These are phyloP conservation scores for Phyllosticta capitalensis DNA, from an alignment of 2,329 filamentous ascomycete genomes.

Conservation along the genomic window DNA sequence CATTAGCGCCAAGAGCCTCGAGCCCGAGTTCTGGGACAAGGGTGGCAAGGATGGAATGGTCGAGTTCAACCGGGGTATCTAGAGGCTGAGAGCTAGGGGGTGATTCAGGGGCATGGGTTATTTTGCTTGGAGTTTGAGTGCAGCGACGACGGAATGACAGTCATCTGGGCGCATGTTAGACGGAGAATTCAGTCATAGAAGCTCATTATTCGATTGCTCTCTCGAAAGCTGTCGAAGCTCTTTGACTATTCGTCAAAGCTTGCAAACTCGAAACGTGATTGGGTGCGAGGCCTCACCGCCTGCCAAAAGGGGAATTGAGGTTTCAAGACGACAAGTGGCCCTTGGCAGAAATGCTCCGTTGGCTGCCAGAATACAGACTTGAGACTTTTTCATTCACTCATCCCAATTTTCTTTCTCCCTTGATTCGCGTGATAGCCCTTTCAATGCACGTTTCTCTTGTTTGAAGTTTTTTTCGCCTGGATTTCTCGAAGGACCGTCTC, in stretches of 20 bases:
- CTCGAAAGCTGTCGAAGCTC: conserved; percentile 6
- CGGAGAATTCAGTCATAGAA: background rate
- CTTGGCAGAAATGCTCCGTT: conserved; percentile 7
- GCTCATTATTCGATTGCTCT: background rate
- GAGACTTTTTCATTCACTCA: background rate
- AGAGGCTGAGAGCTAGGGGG: conserved; percentile 10
- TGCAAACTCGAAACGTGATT: background rate
- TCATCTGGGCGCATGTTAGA: background rate
- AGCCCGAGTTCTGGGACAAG: conserved; percentile 75
- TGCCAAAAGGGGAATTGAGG: background rate
- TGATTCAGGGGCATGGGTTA: background rate
- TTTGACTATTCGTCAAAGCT: conserved; percentile 7
- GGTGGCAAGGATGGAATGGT: conserved; percentile 74
- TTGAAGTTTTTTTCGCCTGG: background rate
- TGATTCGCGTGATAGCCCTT: background rate
- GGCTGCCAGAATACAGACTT: background rate
- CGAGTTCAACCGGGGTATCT: conserved; percentile 96
- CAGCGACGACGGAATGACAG: background rate
- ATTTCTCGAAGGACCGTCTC: background rate
- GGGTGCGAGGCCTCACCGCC: background rate
- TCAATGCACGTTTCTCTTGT: background rate
- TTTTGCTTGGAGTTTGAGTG: background rate
- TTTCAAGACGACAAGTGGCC: conserved; percentile 6
- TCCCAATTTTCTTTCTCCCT: background rate
- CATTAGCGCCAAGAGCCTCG: conserved; percentile 64